Evolutionary conservation across 495 filamentous ascomycete species (phyloP).

Genomic region (Penicillium bovifimosum): DNA sequence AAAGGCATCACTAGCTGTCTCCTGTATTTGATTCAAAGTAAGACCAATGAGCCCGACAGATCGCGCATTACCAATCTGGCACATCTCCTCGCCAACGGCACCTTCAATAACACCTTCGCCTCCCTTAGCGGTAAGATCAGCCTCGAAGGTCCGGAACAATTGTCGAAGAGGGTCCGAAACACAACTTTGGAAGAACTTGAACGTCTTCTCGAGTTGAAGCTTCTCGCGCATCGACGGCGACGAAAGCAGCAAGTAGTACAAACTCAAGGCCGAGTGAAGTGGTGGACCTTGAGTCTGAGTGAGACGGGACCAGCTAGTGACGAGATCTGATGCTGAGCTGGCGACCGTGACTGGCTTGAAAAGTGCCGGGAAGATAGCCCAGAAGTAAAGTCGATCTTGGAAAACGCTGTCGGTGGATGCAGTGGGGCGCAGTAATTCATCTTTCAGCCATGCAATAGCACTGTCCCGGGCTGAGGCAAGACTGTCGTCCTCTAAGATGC

Average conservation of each 20-base stretch:
- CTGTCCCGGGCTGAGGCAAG: constrained; percentile 72
- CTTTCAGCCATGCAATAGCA: constrained; percentile 81
- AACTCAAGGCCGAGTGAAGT: constrained; percentile 40
- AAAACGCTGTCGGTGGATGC: constrained; percentile 24
- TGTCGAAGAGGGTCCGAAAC: constrained; percentile 33
- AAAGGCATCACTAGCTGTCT: constrained; percentile 31
- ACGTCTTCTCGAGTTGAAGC: constrained; percentile 36
- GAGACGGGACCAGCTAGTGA: constrained; percentile 33
- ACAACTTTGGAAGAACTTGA: constrained; percentile 34
- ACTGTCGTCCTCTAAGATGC: constrained; percentile 70
- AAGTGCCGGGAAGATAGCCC: constrained; percentile 38
- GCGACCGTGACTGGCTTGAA: constrained; percentile 23
- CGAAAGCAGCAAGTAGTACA: constrained; percentile 43
- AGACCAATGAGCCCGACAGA: constrained; percentile 37
- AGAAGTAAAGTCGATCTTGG: constrained; percentile 46
- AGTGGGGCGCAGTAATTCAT: constrained; percentile 60
- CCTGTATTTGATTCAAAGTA: constrained; percentile 36
- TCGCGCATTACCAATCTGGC: constrained; percentile 32
- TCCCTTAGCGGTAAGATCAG: constrained; percentile 32
- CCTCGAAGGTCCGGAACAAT: constrained; percentile 31
- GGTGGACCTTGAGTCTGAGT: constrained; percentile 34
- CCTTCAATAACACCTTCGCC: constrained; percentile 37
- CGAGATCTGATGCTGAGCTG: constrained; percentile 26
- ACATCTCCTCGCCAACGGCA: constrained; percentile 38
- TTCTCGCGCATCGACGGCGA: constrained; percentile 25